Base-by-base conservation (phyloP, 1,284 basidiomycete species). In the Trichosporon ovoides region DNA sequence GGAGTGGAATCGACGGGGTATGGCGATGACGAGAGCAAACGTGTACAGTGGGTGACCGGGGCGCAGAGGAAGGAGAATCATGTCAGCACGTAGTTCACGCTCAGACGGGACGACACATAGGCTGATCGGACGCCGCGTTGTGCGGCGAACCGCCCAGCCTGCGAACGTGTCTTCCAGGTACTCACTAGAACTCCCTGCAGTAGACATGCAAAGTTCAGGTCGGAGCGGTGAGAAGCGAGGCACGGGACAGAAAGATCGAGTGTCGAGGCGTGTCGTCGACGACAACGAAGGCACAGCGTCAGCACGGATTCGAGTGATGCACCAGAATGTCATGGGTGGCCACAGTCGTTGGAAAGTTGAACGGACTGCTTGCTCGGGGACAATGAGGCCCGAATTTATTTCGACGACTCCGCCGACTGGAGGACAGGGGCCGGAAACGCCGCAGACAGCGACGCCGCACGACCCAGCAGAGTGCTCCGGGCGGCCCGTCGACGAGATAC, bases 151-250 rank as follows among this genome's bases (percentile, higher is more conserved):
- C 24, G 18, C 16, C 31, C 19, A 24, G 13, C 49, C 14, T 33
- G 13, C 18, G 16, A 14, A 51, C 49, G 33, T 35, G 34, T 36
- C 33, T 24, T 34, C 40, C 35, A 7, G 31, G 20, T 6, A 68
- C 71, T 67, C 63, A 72, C 70, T 93, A 93, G 79, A 84, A 91
- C 85, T 91, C 89, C 72, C 89, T 91, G 64, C 38, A 40, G 14
- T 68, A 16, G 6, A n/a, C 35, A 49, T 33, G 34, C 33, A 10
- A 36, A 36, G 20, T 35, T 53, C n/a, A 33, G 18, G 24, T 31
- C 16, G 20, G 55, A 28, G 14, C 31, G 38, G n/a, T 36, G 38
- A 16, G 19, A 22, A 36, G 22, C 22, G 48, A 20, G 53, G 33
- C 35, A n/a, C n/a, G n/a, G 38, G 18, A 38, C 19, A 36, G 24